A percentile compares a stretch with the other conserved stretches of the same genome.
phyloP scores from a whole-genome alignment of 805 yeast genomes.

The Wickerhamiella shivajii region DNA sequence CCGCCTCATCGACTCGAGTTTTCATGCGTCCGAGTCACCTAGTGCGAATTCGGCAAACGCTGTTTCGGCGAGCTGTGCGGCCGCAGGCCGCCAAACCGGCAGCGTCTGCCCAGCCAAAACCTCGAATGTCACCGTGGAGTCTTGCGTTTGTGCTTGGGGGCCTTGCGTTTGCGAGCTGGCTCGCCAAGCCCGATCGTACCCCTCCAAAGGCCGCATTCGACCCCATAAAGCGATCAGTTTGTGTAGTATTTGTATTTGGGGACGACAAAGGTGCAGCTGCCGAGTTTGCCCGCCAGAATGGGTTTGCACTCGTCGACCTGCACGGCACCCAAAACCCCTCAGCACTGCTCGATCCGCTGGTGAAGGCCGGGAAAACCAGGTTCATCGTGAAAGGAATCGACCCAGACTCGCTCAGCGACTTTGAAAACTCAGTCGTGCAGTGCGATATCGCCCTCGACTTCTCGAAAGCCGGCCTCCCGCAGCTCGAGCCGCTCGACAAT shows the following conservation, averaged over 20 bases:
- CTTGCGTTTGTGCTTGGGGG: conserved; percentile 15
- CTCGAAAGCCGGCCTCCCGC: neutral
- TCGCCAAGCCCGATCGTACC: conserved; percentile 14
- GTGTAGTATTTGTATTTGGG: conserved; percentile 17
- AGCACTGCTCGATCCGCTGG: conserved; percentile 8
- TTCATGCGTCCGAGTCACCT: no score
- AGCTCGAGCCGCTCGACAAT: neutral
- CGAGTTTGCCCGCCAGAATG: conserved; percentile 9
- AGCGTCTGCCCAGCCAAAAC: no score
- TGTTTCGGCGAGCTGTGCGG: no score
- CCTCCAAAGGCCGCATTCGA: conserved; percentile 17
- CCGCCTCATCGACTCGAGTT: no score
- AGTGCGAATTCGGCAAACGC: no score
- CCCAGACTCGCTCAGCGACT: conserved; percentile 1
- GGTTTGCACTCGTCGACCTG: conserved; percentile 11
- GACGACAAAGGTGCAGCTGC: conserved; percentile 10
- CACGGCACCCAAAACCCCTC: neutral
- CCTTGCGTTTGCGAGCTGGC: conserved; percentile 14
- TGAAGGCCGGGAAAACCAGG: conserved; percentile 13
- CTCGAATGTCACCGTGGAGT: no score
- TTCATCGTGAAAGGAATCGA: conserved; percentile 15
- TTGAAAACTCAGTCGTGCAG: conserved; percentile 14
- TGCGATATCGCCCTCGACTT: conserved; percentile 16
- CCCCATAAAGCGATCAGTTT: conserved; percentile 15
- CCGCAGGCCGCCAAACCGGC: no score